A percentile compares a stretch with the other conserved stretches of the same genome.
These are phyloP conservation scores for Trichoderma citrinoviride DNA, from an alignment of 2,329 filamentous ascomycete species.

Conservation along the genomic window DNA sequence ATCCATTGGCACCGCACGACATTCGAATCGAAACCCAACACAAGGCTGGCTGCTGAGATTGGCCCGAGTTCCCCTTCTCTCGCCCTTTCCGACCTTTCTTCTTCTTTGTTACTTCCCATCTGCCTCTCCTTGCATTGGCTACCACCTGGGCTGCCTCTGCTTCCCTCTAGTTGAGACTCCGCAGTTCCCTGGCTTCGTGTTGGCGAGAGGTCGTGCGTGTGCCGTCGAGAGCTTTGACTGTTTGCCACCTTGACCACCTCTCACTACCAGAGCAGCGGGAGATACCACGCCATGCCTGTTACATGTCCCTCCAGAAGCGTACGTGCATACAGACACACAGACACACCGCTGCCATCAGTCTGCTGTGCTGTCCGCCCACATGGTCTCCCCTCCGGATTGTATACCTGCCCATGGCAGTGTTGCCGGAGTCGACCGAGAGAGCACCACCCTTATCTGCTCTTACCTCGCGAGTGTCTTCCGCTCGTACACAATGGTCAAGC, in stretches of 20 bases:
- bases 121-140: not conserved
- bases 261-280: not conserved
- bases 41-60: not conserved
- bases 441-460: not conserved
- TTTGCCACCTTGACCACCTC: not conserved
- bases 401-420: not conserved
- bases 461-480: not conserved
- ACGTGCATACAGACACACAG: not conserved
- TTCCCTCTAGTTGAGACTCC: not conserved
- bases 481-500: not conserved
- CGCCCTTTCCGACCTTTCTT: not conserved
- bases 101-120: not conserved
- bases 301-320: not conserved
- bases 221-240: not conserved
- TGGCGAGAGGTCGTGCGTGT: not conserved
- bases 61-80: not conserved
- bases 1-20: conserved; percentile 5
- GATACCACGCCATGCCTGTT: not conserved
- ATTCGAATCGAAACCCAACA: not conserved
- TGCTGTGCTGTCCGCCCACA: not conserved
- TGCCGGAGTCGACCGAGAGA: not conserved
- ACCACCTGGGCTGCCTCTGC: not conserved
- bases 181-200: not conserved
- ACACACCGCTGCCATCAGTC: conserved; percentile 7
- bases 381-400: not conserved